These are phyloP conservation scores for Fusarium sp. DNA, from an alignment of 2,329 filamentous ascomycete genomes.

Conservation along the genomic window DNA sequence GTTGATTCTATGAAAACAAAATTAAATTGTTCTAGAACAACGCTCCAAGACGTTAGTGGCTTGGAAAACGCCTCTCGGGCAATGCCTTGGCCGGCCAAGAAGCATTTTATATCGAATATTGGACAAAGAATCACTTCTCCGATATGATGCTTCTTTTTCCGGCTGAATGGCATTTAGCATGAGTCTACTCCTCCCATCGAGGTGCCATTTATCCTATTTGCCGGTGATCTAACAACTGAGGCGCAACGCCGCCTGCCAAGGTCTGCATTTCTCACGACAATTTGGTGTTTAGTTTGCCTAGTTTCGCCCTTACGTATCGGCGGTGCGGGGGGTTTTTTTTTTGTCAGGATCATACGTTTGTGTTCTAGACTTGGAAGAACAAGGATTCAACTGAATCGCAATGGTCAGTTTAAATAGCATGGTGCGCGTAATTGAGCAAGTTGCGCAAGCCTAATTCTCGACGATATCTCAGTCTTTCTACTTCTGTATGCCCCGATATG, in stretches of 20 bases:
- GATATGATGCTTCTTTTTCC: not conserved
- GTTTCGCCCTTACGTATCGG: not conserved
- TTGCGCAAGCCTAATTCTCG: not conserved
- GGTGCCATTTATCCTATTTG: not conserved
- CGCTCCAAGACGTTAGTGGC: constrained; percentile 6
- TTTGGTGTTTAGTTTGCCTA: not conserved
- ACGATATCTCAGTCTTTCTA: not conserved
- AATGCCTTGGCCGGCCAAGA: constrained; percentile 10
- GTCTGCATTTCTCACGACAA: not conserved
- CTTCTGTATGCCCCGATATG: not conserved
- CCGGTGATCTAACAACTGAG: not conserved
- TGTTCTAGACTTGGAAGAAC: not conserved
- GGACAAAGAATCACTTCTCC: not conserved
- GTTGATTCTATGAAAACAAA: not conserved
- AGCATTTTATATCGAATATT: not conserved
- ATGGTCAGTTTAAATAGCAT: not conserved
- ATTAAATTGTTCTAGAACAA: constrained; percentile 33
- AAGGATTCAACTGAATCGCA: not conserved
- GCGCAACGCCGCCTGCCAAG: not conserved
- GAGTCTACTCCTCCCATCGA: not conserved
- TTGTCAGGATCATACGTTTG: constrained; percentile 10
- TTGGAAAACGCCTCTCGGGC: constrained; percentile 14
- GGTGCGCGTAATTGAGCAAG: not conserved
- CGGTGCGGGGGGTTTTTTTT: not conserved
- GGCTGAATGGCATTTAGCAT: not conserved